Base-by-base conservation (phyloP, 768 basidiomycete species). In the Podaxis sp. region DNA sequence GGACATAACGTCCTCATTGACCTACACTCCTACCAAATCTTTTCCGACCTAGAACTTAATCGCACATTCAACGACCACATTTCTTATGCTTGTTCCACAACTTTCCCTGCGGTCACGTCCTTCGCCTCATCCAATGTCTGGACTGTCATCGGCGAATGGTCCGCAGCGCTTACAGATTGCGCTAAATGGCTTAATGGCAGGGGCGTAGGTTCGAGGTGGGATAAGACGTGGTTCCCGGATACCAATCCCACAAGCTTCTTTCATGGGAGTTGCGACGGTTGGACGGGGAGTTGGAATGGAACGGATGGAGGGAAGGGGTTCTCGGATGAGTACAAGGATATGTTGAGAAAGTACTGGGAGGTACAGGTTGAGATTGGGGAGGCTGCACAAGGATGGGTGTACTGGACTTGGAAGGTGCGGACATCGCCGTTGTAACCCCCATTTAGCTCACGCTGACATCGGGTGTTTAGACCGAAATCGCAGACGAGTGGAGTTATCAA, bases 91-190 rank as follows among this genome's bases (percentile, higher is more conserved):
- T 92, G 90, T 77, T 81, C 59, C 78, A 79, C 12, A 70, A 76
- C 69, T 52, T 77, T 89, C 20, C 72, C 77, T 2, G 64, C 26
- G 7, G 11, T 44, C 57, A 7, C 41, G 11, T 53, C 72, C 2
- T 90, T 78, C 69, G 78, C 84, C 5, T 63, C 77, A 4, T 73
- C 76, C 10, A 87, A 88, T 65, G 76, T 93, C 36, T 91, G 87
- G 87, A 91, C 89, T 2, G 77, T 92, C 33, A 78, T 88, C 12
- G 91, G 92, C 24, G 93, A 95, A 78, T 95, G 90, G 87, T 89
- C 89, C 15, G 85, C 81, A 22, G 86, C 89, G 0, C 73, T 80
- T 8, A 91, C 89, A 0, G 90, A 91, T 71, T 94, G 91, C 68
- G 87, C 91, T 0, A 74, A 74, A 67, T 93, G 89, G 88, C 77